A percentile compares a stretch with the other conserved stretches of the same genome.
These are phyloP conservation scores for Posidonia oceanica DNA, from an alignment of 116 monocot species.

Conservation along the genomic window DNA sequence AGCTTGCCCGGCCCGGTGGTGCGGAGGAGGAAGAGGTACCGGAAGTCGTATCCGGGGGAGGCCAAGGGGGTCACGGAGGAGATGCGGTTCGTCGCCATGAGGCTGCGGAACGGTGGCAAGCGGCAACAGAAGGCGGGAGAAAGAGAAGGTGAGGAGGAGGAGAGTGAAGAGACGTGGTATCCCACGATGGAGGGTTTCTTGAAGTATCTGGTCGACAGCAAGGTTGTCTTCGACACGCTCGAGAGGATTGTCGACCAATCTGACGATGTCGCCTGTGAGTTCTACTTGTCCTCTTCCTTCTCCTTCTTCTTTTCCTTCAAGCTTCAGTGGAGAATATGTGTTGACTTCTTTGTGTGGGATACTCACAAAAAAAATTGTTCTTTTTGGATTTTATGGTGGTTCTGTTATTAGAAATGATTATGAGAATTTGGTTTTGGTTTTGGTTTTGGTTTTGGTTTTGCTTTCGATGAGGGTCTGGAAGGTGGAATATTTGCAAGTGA, in stretches of 20 bases:
- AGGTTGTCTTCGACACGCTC: slow-evolving; percentile 67
- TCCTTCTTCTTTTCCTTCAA: background rate
- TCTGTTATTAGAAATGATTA: too few species aligned
- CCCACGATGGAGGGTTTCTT: slow-evolving; percentile 76
- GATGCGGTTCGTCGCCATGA: slow-evolving; percentile 98
- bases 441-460: too few species aligned
- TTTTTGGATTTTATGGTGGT: too few species aligned
- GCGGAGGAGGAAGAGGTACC: slow-evolving; percentile 46
- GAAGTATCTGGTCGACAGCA: slow-evolving; percentile 88
- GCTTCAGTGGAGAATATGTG: background rate
- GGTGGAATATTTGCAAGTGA: too few species aligned
- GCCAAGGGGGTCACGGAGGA: slow-evolving; percentile 70
- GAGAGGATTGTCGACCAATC: slow-evolving; percentile 72
- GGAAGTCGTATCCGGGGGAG: slow-evolving; percentile 74
- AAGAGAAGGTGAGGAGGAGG: background rate
- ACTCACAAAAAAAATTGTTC: too few species aligned
- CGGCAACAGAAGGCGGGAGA: background rate
- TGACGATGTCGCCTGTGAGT: slow-evolving; percentile 75
- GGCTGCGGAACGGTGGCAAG: slow-evolving; percentile 20
- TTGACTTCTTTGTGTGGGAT: too few species aligned
- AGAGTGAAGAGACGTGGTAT: slow-evolving; percentile 35
- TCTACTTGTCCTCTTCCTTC: background rate
- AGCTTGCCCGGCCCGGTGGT: slow-evolving; percentile 8
- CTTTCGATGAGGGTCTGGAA: too few species aligned
- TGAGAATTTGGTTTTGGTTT: too few species aligned